Base-by-base conservation (phyloP, 352 stramenopile species). In the Paralagenidium karlingii region DNA sequence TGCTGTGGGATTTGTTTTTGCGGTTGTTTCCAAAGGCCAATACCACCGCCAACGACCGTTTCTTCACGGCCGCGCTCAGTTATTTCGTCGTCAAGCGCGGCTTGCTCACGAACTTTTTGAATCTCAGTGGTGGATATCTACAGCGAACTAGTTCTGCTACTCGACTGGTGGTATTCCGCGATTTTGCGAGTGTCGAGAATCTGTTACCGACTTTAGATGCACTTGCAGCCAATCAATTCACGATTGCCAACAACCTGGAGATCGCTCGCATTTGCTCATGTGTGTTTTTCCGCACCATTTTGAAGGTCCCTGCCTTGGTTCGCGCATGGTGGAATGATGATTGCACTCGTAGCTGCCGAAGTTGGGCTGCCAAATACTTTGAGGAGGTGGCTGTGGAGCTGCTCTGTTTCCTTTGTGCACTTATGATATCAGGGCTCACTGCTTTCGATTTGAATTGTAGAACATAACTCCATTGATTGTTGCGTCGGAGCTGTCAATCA, bases 251-350 rank as follows among this genome's bases (percentile, higher is more conserved):
- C 38, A 65, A 74, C 36, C 39, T 45, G 20, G 53, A 47, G 29
- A 52, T 84, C 21, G 73, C 73, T 42, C 41, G 59, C 8, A 39
- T 91, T 21, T 68, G 52, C 0, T 77, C 68, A 21, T 65, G 55
- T 13, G 70, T 84, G 16, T 86, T 92, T 36, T 89, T 89, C 59
- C 73, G 71, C 24, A 92, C 78, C 13, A 75, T 85, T 6, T 43
- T 86, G 47, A 70, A 70, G 3, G 50, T 95, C 10, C 81, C 82
- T 18, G 75, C 81, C 7, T 86, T 95, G 59, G 79, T 91, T 36
- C 78, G 82, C 20, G 70, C 78, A 10, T 95, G 82, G 81, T 95
- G 81, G 81, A 91, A 91, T 25, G 81, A 95, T 38, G 73, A 89
- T 18, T 95, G 82, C 51, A 75, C 63, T 6, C 68, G 81, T 16